Evolutionary conservation across 1,284 basidiomycete species (phyloP), one percentile per base, ranked within the genome.

Genomic region (Xerocomus subilludens): DNA sequence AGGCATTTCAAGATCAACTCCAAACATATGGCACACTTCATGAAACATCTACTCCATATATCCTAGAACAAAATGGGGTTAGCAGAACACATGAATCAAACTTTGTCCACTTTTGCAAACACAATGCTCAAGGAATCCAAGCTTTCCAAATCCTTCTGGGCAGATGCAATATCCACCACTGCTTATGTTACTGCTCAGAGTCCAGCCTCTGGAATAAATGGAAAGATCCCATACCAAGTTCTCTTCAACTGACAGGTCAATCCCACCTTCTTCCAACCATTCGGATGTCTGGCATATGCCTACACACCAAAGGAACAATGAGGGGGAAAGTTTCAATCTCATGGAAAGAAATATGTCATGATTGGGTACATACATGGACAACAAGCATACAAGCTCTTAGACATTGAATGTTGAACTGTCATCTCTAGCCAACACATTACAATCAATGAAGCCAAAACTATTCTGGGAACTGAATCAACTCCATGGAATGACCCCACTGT

Each of bases 61-160:
- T 25, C 20, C 38, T 16, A 16, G 38, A 42, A 42, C 38, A 42
- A 42, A 42, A 42, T 42, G 38, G 38, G 10, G 10, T 64, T 16
- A 65, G n/a, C 63, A 6, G 67, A 75, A 69, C 64, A 71, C 0
- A 80, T 83, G 64, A 85, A 85, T 65, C 82, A 82, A 64, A 85
- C 77, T 2, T 55, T 85, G 1, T 76, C 77, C 5, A 76, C 75
- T 7, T 64, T 73, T 16, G 78, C 79, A 3, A 76, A 74, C 9
- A 59, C 80, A 1, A 81, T 85, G 76, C 77, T 84, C 0, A 63
- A 77, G 30, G 80, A 81, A 2, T 77, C 78, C 0, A 71, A 74
- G 33, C 74, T 84, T 0, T 74, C 79, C 1, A 78, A 76, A n/a
- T 74, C 62, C 0, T 82, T 80, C 65, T 85, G 83, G 82, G 69